A percentile compares a stretch with the other conserved stretches of the same genome.
These are phyloP conservation scores for Penicillium turbatum DNA, from an alignment of 495 filamentous ascomycete genomes.

Conservation along the genomic window DNA sequence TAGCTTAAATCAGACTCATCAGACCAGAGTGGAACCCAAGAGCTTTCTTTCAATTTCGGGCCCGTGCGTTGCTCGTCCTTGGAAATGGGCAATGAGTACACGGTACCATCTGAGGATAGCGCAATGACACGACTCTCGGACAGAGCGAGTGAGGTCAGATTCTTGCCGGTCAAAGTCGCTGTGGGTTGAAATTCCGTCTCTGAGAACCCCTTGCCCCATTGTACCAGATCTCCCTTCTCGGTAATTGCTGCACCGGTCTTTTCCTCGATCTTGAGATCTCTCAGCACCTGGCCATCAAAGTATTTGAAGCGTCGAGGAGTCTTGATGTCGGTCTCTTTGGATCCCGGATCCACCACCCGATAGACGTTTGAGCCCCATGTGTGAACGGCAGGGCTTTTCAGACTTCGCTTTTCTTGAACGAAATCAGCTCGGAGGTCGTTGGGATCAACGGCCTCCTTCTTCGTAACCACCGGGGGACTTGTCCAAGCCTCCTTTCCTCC, in stretches of 20 bases:
- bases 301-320: conserved; percentile 71
- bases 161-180: conserved; percentile 74
- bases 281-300: conserved; percentile 79
- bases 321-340: conserved; percentile 70
- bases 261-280: conserved; percentile 81
- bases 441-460: conserved; percentile 23
- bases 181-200: conserved; percentile 53
- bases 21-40: conserved; percentile 75
- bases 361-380: conserved; percentile 91
- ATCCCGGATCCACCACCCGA: conserved; percentile 78
- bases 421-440: conserved; percentile 70
- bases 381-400: conserved; percentile 87
- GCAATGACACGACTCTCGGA: conserved; percentile 81
- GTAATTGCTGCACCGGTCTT: conserved; percentile 84
- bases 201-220: conserved; percentile 83
- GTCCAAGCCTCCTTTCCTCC: conserved; percentile 17
- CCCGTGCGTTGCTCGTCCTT: conserved; percentile 61
- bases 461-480: conserved; percentile 16
- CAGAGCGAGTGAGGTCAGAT: conserved; percentile 64
- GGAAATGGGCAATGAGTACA: conserved; percentile 84
- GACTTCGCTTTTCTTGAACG: conserved; percentile 79
- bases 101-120: conserved; percentile 67
- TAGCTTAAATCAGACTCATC: conserved; percentile 60
- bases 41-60: conserved; percentile 55
- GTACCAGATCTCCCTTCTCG: conserved; percentile 83